Percentiles rank a stretch among this genome's conserved stretches.
phyloP scores from a whole-genome alignment of 805 yeast genomes.

The Barnettozyma salicaria region DNA sequence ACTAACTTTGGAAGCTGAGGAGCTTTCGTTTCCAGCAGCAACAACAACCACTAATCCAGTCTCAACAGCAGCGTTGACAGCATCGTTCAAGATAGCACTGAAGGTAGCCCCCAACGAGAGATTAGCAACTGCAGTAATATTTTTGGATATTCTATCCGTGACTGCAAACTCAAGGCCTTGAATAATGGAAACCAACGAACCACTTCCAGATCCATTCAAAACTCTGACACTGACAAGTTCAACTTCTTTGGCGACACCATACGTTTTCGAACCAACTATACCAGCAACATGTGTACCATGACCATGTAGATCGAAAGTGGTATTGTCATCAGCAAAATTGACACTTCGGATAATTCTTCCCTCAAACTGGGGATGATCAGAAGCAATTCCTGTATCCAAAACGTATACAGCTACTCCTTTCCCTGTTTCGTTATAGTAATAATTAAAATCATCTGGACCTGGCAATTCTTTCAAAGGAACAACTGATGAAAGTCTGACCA shows the following conservation, averaged over 20 bases:
- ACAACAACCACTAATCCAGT: slow-evolving; percentile 66
- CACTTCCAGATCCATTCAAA: slow-evolving; percentile 58
- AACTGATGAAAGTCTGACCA: slow-evolving; percentile 51
- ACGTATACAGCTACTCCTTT: slow-evolving; percentile 64
- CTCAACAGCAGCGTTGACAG: slow-evolving; percentile 65
- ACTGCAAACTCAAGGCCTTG: slow-evolving; percentile 63
- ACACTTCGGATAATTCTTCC: slow-evolving; percentile 55
- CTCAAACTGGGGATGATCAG: slow-evolving; percentile 52
- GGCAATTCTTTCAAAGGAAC: slow-evolving; percentile 23
- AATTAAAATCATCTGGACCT: slow-evolving; percentile 28
- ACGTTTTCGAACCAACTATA: slow-evolving; percentile 67
- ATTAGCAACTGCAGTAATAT: slow-evolving; percentile 58
- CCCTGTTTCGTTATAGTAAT: slow-evolving; percentile 49
- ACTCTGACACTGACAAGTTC: slow-evolving; percentile 66
- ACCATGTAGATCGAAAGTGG: slow-evolving; percentile 55
- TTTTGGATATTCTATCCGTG: slow-evolving; percentile 38
- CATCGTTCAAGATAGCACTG: slow-evolving; percentile 60
- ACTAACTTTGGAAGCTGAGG: slow-evolving; percentile 70
- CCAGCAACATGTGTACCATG: slow-evolving; percentile 97
- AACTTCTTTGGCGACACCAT: slow-evolving; percentile 75
- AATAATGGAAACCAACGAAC: slow-evolving; percentile 55
- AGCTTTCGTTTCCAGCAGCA: slow-evolving; percentile 82
- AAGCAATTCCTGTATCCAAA: slow-evolving; percentile 72
- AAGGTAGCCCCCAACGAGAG: slow-evolving; percentile 72
- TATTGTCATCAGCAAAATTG: slow-evolving; percentile 48